Conservation (phyloP, 2,329 filamentous ascomycete genomes). For the Fusarium domesticum region DNA sequence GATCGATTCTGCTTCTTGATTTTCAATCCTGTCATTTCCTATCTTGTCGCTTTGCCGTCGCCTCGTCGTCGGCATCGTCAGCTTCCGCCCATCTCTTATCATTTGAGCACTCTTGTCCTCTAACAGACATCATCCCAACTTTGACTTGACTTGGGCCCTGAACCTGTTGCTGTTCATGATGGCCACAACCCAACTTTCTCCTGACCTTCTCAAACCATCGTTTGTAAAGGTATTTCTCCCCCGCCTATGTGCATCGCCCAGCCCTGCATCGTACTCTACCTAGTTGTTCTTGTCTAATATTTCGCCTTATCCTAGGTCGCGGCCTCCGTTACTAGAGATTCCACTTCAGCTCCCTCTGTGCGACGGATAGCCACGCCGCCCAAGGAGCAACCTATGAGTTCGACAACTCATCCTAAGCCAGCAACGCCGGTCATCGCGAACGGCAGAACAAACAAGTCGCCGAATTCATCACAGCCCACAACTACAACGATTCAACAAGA, state of each 20-base stretch:
- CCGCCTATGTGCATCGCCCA: neutral
- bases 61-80: conserved; percentile 20
- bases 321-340: conserved; percentile 40
- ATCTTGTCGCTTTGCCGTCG: conserved; percentile 22
- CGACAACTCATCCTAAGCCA: conserved; percentile 14
- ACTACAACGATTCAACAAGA: conserved; percentile 10
- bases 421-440: conserved; percentile 28
- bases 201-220: conserved; percentile 57
- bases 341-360: conserved; percentile 29
- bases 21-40: conserved; percentile 35
- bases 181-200: conserved; percentile 46
- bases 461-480: conserved; percentile 19
- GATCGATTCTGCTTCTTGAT: conserved; percentile 56
- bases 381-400: conserved; percentile 24
- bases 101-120: conserved; percentile 14
- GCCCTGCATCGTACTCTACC: conserved; percentile 10
- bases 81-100: conserved; percentile 17
- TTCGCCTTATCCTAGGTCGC: conserved; percentile 44
- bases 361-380: conserved; percentile 26
- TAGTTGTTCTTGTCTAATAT: too few species aligned
- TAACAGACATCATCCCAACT: conserved; percentile 17
- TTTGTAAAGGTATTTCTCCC: conserved; percentile 66
- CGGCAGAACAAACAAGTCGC: conserved; percentile 22
- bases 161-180: conserved; percentile 35
- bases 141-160: conserved; percentile 20